Evolutionary conservation across 1,284 basidiomycete species (phyloP).

Genomic region (Rhodotorula sp.): DNA sequence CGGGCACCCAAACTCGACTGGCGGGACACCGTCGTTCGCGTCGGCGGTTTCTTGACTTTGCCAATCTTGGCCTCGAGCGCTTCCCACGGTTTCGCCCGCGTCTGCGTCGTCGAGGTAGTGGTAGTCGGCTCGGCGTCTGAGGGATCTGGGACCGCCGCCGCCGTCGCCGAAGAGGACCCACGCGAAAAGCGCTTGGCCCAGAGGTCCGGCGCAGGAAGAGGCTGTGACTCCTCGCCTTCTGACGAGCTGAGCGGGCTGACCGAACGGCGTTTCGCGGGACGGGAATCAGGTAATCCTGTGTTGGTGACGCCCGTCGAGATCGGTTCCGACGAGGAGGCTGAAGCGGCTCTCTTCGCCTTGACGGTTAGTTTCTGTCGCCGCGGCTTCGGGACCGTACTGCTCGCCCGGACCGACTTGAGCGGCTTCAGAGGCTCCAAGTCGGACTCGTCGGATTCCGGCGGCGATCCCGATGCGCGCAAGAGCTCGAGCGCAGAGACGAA

Average conservation of each 20-base stretch:
- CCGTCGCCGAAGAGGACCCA: background rate
- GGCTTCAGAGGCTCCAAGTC: background rate
- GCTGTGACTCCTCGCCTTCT: background rate
- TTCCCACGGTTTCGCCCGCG: constrained; percentile 17
- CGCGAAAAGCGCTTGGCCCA: background rate
- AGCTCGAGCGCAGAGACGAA: constrained; percentile 11
- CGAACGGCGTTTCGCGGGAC: background rate
- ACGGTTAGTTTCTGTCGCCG: constrained; percentile 8
- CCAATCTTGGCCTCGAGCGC: constrained; percentile 2
- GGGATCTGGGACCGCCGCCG: background rate
- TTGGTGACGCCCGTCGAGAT: background rate
- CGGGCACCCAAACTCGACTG: background rate
- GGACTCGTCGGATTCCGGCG: background rate
- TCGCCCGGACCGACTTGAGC: background rate
- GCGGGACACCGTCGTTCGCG: background rate
- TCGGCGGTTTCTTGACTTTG: background rate
- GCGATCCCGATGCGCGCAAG: background rate
- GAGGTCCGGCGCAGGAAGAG: background rate
- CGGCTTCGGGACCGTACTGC: too few species aligned
- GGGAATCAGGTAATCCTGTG: background rate
- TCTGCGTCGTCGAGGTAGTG: background rate
- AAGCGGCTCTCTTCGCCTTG: background rate
- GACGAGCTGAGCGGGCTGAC: background rate
- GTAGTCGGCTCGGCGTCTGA: background rate
- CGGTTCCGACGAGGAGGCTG: background rate